Evolutionary conservation across 768 basidiomycete genomes (phyloP), one percentile per base, ranked within the genome.

Genomic region (Tephrocybe sp.): DNA sequence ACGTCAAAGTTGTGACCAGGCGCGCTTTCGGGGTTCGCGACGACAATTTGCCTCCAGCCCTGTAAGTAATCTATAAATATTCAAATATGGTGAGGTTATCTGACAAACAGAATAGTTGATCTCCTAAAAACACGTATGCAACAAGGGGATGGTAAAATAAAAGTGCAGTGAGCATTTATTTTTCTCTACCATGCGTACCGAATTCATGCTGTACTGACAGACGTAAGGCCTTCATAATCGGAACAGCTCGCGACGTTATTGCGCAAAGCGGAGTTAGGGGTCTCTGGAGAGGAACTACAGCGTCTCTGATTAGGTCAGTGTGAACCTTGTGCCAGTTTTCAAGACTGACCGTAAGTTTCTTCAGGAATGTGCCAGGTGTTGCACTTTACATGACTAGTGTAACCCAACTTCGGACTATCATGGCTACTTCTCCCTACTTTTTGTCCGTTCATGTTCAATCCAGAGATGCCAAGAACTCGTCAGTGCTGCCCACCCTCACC

Each of bases 71-170:
- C 31, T 47, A 26, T 24, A 27, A 13, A 9, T 24, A 13, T 25
- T 35, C 7, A 0, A 7, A 28, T 28, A 24, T 36, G 21, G 21
- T 7, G n/a, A 5, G 13, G 13, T 2, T 21, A 49, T 4, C 26
- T 53, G 37, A 27, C 22, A 5, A 11, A n/a, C 24, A 21, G 28
- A 15, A 15, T 36, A 92, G 89, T 96, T 56, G 94, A 97, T 70
- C 73, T 96, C 19, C 68, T 97, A 57, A 97, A 97, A 70, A 96
- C 94, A n/a, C 79, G 93, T 39, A 62, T 94, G 57, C 93, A 95
- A 64, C 92, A 94, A 67, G 83, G 83, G 45, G 86, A 89, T 65
- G 77, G 77, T 5, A 60, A 54, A 25, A 34, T 69, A 31, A 62
- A 34, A 18, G 60, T 65, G 59, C 64, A 69, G 80, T 77, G 58